phyloP scores from a whole-genome alignment of 352 stramenopile species.

The Peronospora belbahrii region DNA sequence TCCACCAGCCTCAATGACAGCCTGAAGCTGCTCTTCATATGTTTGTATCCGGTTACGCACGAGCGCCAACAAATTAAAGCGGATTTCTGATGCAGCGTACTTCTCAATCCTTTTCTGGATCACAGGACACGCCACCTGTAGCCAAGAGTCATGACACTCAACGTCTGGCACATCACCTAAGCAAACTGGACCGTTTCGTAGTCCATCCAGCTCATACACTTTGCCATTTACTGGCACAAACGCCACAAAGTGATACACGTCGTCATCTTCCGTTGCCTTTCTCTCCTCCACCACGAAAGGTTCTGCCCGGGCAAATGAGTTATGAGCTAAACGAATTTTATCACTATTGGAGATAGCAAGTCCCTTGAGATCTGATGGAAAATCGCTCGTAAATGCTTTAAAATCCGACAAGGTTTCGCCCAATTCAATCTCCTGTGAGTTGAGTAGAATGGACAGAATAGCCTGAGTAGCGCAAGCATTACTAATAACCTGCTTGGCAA shows the following conservation, averaged over 20 bases:
- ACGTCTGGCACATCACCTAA: conserved; percentile 52
- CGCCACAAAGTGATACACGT: conserved; percentile 97
- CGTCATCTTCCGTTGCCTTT: conserved; percentile 78
- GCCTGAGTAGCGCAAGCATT: conserved; percentile 96
- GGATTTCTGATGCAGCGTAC: conserved; percentile 88
- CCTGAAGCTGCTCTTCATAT: conserved; percentile 37
- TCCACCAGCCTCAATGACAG: conserved; percentile 28
- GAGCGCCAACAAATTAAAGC: conserved; percentile 95
- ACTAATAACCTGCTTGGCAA: conserved; percentile 93
- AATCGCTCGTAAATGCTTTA: conserved; percentile 73
- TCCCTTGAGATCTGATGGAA: conserved; percentile 74
- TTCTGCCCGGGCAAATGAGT: conserved; percentile 73
- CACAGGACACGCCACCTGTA: conserved; percentile 82
- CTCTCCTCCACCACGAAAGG: conserved; percentile 74
- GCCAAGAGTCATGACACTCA: conserved; percentile 56
- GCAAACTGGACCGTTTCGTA: conserved; percentile 84
- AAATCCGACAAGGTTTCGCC: conserved; percentile 63
- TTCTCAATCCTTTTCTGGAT: conserved; percentile 92
- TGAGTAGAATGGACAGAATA: conserved; percentile 95
- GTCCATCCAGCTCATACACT: conserved; percentile 95
- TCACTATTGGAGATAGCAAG: conserved; percentile 85
- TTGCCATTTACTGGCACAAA: conserved; percentile 87
- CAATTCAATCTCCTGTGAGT: conserved; percentile 61
- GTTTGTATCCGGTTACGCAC: conserved; percentile 74
- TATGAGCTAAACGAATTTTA: conserved; percentile 77